A percentile compares a stretch with the other conserved stretches of the same genome.
Conservation (phyloP, 129 eudicot genomes). For the Heracleum sosnowskyi region DNA sequence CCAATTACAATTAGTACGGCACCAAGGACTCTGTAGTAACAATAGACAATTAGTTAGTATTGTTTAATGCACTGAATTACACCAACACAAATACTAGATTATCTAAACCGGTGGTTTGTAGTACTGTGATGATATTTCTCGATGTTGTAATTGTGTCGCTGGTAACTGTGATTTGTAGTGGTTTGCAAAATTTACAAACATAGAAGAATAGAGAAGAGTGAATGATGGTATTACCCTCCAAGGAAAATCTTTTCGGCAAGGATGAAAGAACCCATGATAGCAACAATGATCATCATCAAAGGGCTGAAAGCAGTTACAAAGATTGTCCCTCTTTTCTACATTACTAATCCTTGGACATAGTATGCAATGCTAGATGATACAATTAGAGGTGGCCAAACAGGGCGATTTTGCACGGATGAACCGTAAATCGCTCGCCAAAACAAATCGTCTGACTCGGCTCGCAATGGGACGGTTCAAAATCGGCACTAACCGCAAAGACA, state of each 20-base stretch:
- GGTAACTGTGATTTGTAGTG: no score
- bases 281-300: constrained; percentile 97
- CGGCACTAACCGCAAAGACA: no score
- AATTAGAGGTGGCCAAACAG: no score
- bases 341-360: constrained; percentile 93
- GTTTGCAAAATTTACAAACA: no score
- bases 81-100: no score
- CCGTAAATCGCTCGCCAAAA: no score
- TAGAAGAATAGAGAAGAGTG: not conserved
- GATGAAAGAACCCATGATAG: constrained; percentile 93
- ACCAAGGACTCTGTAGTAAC: constrained; percentile 56
- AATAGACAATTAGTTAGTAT: not conserved
- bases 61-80: not conserved
- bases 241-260: constrained; percentile 79
- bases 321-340: constrained; percentile 95
- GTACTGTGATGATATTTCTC: no score
- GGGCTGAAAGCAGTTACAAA: constrained; percentile 97
- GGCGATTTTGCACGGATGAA: no score
- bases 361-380: constrained; percentile 95
- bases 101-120: no score
- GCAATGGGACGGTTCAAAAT: no score
- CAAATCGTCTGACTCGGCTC: no score
- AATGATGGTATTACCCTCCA: constrained; percentile 63
- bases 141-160: no score
- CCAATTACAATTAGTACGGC: constrained; percentile 75